Evolutionary conservation across 1,139 yeast genomes (phyloP).

Genomic region (Scheffersomyces stambukii): DNA sequence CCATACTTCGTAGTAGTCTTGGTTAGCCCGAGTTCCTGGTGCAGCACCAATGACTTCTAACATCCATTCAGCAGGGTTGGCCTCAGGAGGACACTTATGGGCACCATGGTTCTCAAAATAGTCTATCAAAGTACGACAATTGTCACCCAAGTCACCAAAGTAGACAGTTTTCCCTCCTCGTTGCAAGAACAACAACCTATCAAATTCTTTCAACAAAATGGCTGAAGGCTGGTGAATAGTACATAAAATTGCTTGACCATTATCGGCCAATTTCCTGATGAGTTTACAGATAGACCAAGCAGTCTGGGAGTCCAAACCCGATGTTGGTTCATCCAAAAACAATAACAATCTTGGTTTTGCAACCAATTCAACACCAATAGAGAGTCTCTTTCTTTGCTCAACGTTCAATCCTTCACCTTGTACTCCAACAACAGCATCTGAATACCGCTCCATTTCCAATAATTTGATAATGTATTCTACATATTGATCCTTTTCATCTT

Average conservation of each 20-base stretch:
- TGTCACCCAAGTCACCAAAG: constrained; percentile 60
- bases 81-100: constrained; percentile 32
- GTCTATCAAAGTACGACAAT: constrained; percentile 42
- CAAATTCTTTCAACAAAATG: constrained; percentile 29
- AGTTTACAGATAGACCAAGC: constrained; percentile 41
- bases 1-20: constrained; percentile 31
- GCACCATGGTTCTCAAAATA: constrained; percentile 57
- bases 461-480: constrained; percentile 34
- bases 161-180: constrained; percentile 58
- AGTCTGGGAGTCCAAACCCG: constrained; percentile 40
- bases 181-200: constrained; percentile 32
- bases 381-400: constrained; percentile 33
- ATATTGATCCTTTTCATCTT: constrained; percentile 28
- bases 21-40: constrained; percentile 28
- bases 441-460: constrained; percentile 27
- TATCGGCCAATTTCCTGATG: constrained; percentile 36
- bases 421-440: constrained; percentile 38
- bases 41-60: constrained; percentile 46
- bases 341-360: constrained; percentile 34
- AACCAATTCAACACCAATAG: constrained; percentile 38
- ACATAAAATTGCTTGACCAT: constrained; percentile 39
- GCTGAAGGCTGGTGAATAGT: constrained; percentile 42
- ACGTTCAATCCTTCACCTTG: constrained; percentile 39
- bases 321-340: constrained; percentile 36
- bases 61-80: constrained; percentile 57